Percentiles rank a stretch among this genome's conserved stretches.
Evolutionary conservation across 345 rosid genomes (phyloP).

Genomic region (Brassica napus): DNA sequence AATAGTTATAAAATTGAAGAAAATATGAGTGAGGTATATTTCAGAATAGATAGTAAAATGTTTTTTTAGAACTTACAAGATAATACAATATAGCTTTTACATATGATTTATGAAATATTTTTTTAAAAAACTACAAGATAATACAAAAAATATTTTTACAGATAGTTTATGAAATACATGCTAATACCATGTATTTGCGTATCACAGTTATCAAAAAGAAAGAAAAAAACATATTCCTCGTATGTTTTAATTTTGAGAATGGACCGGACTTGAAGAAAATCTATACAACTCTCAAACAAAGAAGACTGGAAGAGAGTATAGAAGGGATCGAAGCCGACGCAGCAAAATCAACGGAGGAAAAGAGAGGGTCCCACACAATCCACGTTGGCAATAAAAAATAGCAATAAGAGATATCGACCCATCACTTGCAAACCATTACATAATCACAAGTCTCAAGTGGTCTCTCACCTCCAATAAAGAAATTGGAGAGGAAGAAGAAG

Average conservation of each 20-base stretch:
- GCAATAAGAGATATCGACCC: conserved; percentile 45
- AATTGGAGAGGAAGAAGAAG: conserved; percentile 43
- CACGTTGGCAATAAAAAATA: conserved; percentile 29
- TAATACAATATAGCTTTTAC: background rate
- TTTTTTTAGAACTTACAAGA: background rate
- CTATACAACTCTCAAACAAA: background rate
- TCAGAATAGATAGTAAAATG: background rate
- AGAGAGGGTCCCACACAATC: background rate
- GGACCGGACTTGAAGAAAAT: conserved; percentile 13
- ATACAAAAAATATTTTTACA: background rate
- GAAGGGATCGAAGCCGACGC: conserved; percentile 9
- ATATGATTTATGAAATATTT: background rate
- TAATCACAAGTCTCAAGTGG: conserved; percentile 35
- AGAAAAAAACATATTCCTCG: background rate
- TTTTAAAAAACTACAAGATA: background rate
- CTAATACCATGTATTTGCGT: background rate
- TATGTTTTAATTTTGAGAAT: background rate
- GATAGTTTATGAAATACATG: background rate
- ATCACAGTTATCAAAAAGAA: background rate
- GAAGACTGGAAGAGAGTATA: background rate
- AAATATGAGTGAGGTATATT: background rate
- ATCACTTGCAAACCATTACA: conserved; percentile 45
- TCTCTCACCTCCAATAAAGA: background rate
- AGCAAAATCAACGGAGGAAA: background rate
- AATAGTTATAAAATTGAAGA: background rate